Base-by-base conservation (phyloP, 495 filamentous ascomycete species). In the Hypomontagnella monticulosa region DNA sequence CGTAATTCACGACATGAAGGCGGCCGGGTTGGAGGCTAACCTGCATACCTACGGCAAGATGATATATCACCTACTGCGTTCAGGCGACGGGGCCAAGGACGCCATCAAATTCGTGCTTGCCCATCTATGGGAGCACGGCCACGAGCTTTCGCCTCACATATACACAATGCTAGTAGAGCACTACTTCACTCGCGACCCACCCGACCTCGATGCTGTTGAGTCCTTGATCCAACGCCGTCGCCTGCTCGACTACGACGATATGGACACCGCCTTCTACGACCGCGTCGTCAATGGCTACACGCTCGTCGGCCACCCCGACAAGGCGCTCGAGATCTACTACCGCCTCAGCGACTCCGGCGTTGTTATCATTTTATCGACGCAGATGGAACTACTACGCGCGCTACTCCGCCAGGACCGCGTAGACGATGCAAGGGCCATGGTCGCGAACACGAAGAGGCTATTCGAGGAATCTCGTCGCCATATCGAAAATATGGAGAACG, bases 141-240 rank as follows among this genome's bases (percentile, higher is more conserved):
- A 90, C 27, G 73, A 81, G 63, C 80, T 87, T 0, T 81, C 81
- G 2, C 66, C 82, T 4, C 82, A 89, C 53, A 83, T 92, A 67
- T 90, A 89, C 79, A 91, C 90, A 20, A 87, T 87, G 67, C 79
- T 93, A 6, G 69, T 88, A n/a, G 81, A 85, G n/a, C 76, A 89
- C 75, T 87, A 87, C 74, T 92, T 92, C 70, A 37, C 73, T 3
- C 79, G 71, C 61, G 11, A 70, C n/a, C 83, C 84, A 7, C 86
- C 88, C 1, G 79, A 91, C 67, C 64, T 89, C 20, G 74, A 70
- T 0, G 85, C 84, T 18, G 80, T 91, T 30, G 81, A 84, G 16
- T 54, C 76, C 7, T 74, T 92, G 5, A 83, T 87, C 61, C 49
- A 77, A 11, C 75, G 78, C 16, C 79, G 82, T 20, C 60, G 73